Percentiles rank a stretch among this genome's conserved stretches.
Evolutionary conservation across 2,329 filamentous ascomycete genomes (phyloP).

Genomic region (Colletotrichum musicola): DNA sequence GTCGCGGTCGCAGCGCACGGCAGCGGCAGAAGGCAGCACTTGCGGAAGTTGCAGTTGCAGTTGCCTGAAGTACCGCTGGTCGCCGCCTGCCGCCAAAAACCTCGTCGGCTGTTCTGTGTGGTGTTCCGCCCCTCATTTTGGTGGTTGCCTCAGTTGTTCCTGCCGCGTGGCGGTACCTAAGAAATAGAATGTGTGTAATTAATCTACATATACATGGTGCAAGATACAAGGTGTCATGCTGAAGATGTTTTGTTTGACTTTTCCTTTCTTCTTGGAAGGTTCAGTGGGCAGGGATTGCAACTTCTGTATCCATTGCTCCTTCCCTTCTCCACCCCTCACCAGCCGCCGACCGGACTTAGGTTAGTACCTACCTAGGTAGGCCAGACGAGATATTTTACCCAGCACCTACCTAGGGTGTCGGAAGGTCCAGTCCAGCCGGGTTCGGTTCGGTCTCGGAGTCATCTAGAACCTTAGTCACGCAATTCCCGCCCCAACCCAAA

Average conservation of each 20-base stretch:
- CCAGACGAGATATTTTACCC: slow-evolving; percentile 26
- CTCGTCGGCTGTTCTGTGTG: neutral
- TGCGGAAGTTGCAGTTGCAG: neutral
- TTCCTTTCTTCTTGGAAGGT: no score
- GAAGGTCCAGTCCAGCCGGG: no score
- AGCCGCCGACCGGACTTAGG: slow-evolving; percentile 9
- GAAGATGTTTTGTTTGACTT: no score
- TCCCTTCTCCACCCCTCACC: slow-evolving; percentile 7
- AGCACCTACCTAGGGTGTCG: neutral
- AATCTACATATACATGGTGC: no score
- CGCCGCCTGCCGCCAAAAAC: neutral
- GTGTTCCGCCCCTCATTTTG: no score
- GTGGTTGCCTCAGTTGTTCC: no score
- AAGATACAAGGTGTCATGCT: no score
- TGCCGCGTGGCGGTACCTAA: no score
- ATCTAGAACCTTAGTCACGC: slow-evolving; percentile 36
- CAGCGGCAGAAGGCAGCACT: no score
- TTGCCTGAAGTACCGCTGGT: neutral
- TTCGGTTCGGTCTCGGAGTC: slow-evolving; percentile 15
- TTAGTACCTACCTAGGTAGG: neutral
- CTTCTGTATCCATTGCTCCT: no score
- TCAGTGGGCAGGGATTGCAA: no score
- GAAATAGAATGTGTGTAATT: no score
- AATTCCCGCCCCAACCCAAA: slow-evolving; percentile 25
- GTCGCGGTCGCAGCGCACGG: neutral